Conservation (phyloP, 768 basidiomycete species). For the Clitopilus hobsonii region DNA sequence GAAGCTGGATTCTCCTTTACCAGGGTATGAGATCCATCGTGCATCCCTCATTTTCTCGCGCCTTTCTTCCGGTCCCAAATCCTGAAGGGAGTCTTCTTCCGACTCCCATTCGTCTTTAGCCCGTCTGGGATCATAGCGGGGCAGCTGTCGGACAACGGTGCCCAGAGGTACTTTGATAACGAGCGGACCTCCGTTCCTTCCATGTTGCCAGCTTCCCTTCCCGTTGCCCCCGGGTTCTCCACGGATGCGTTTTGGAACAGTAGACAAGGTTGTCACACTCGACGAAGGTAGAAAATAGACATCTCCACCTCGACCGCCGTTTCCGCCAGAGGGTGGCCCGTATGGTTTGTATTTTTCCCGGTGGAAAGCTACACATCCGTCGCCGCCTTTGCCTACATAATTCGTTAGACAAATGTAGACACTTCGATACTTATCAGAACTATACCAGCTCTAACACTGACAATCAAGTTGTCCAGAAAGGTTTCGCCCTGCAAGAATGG, state of each 20-base stretch:
- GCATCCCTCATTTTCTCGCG: slow-evolving; percentile 56
- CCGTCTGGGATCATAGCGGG: slow-evolving; percentile 60
- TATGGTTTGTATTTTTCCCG: slow-evolving; percentile 81
- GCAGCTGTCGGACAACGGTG: slow-evolving; percentile 79
- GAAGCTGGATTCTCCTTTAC: slow-evolving; percentile 55
- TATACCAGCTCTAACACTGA: slow-evolving; percentile 74
- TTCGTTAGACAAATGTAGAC: background rate
- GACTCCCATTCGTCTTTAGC: slow-evolving; percentile 69
- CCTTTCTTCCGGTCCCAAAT: slow-evolving; percentile 41
- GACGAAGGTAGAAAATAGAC: slow-evolving; percentile 81
- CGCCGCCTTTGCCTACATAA: slow-evolving; percentile 74
- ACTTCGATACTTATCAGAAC: background rate
- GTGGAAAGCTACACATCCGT: slow-evolving; percentile 91
- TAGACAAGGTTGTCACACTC: slow-evolving; percentile 71
- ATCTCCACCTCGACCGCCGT: slow-evolving; percentile 85
- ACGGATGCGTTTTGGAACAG: slow-evolving; percentile 62
- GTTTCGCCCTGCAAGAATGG: slow-evolving; percentile 53
- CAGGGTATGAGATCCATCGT: slow-evolving; percentile 82
- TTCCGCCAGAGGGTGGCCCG: slow-evolving; percentile 91
- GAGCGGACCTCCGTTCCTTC: slow-evolving; percentile 65
- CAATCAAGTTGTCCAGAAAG: slow-evolving; percentile 78
- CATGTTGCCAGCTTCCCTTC: slow-evolving; percentile 85
- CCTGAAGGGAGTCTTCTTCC: slow-evolving; percentile 55
- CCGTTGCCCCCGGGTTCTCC: slow-evolving; percentile 70
- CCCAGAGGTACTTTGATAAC: slow-evolving; percentile 85